Conservation (phyloP, 2,329 filamentous ascomycete species). For the Penicillium aurantiogriseum region DNA sequence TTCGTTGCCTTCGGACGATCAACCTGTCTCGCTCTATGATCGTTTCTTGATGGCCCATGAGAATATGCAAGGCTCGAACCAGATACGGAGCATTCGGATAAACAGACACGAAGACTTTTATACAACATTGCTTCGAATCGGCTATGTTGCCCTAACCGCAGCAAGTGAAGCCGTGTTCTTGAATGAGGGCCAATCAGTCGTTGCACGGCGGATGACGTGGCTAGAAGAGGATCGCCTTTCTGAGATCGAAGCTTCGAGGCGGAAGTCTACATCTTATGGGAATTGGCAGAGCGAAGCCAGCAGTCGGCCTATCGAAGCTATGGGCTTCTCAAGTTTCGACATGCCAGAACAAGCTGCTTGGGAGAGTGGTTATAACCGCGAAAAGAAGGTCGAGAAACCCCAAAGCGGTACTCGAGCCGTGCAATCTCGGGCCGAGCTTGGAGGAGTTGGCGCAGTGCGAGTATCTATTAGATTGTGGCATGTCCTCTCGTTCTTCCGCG, state of each 20-base stretch:
- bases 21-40: slow-evolving; percentile 52
- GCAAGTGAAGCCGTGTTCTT: slow-evolving; percentile 95
- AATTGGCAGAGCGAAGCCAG: slow-evolving; percentile 16
- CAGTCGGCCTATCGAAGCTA: slow-evolving; percentile 31
- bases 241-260: slow-evolving; percentile 63
- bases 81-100: slow-evolving; percentile 75
- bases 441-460: slow-evolving; percentile 76
- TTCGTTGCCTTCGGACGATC: slow-evolving; percentile 56
- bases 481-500: slow-evolving; percentile 71
- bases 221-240: slow-evolving; percentile 80
- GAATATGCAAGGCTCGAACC: slow-evolving; percentile 90
- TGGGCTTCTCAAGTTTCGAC: slow-evolving; percentile 37
- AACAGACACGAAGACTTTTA: slow-evolving; percentile 94
- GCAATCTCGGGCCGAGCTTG: slow-evolving; percentile 40
- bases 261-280: slow-evolving; percentile 23
- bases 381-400: slow-evolving; percentile 46
- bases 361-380: slow-evolving; percentile 48
- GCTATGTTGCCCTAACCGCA: slow-evolving; percentile 85
- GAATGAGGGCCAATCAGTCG: slow-evolving; percentile 79
- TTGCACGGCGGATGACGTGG: slow-evolving; percentile 78
- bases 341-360: slow-evolving; percentile 37
- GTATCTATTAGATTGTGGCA: slow-evolving; percentile 73
- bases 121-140: slow-evolving; percentile 79
- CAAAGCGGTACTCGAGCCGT: slow-evolving; percentile 35
- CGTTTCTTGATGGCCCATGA: slow-evolving; percentile 70